Evolutionary conservation across 2,329 filamentous ascomycete genomes (phyloP).

Genomic region (Neonectria faginata): DNA sequence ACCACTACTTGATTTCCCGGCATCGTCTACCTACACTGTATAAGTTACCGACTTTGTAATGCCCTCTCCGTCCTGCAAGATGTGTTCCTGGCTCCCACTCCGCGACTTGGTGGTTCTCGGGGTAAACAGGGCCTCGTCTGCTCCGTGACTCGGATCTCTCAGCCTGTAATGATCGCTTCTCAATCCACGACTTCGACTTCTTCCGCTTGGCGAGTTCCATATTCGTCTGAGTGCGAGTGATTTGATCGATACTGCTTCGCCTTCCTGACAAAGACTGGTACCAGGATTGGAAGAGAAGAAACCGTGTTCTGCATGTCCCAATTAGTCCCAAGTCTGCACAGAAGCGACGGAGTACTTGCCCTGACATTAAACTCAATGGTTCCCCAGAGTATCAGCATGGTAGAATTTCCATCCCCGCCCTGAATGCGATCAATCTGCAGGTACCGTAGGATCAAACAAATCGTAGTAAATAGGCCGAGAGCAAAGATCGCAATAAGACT

Average conservation of each 20-base stretch:
- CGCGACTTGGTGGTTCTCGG: constrained; percentile 42
- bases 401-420: constrained; percentile 64
- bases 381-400: constrained; percentile 67
- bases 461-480: no score
- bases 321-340: constrained; percentile 21
- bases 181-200: constrained; percentile 44
- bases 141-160: constrained; percentile 51
- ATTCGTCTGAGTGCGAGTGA: constrained; percentile 49
- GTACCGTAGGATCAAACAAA: constrained; percentile 66
- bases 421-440: constrained; percentile 63
- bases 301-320: constrained; percentile 28
- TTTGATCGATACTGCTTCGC: constrained; percentile 57
- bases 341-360: constrained; percentile 50
- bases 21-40: constrained; percentile 53
- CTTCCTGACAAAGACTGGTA: constrained; percentile 57
- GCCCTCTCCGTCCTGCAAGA: constrained; percentile 48
- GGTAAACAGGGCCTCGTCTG: constrained; percentile 47
- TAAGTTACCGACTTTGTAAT: constrained; percentile 59
- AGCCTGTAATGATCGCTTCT: constrained; percentile 53
- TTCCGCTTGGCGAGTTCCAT: constrained; percentile 45
- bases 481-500: no score
- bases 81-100: constrained; percentile 55
- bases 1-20: neutral
- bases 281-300: constrained; percentile 59
- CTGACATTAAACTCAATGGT: constrained; percentile 69